These are phyloP conservation scores for Diaporthe citriasiana DNA, from an alignment of 2,329 filamentous ascomycete species.

Conservation along the genomic window DNA sequence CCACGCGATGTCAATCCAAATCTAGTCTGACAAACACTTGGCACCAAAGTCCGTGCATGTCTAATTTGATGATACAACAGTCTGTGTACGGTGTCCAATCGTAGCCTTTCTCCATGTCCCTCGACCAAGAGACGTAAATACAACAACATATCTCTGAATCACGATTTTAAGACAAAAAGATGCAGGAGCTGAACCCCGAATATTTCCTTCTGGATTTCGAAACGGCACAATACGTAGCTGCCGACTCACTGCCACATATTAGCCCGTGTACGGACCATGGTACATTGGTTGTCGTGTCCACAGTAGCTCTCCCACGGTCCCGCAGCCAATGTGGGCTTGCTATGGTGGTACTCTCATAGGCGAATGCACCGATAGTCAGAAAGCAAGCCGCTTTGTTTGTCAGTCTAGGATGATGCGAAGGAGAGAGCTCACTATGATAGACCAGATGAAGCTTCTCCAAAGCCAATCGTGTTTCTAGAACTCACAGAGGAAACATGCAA, in stretches of 20 bases:
- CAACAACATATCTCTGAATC: neutral
- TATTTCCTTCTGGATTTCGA: neutral
- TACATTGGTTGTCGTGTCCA: constrained; percentile 11
- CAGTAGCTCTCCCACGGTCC: constrained; percentile 10
- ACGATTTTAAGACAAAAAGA: neutral
- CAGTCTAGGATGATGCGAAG: constrained; percentile 31
- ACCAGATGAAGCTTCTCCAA: constrained; percentile 17
- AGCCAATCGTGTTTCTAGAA: constrained; percentile 26
- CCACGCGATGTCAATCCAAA: constrained; percentile 3
- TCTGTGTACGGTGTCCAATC: neutral
- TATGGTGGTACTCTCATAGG: neutral
- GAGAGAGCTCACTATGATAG: neutral
- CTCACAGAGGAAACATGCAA: neutral
- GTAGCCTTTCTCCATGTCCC: neutral
- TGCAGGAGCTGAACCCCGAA: neutral
- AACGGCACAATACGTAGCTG: neutral
- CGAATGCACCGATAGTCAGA: neutral
- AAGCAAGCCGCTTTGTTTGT: neutral
- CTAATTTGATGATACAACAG: constrained; percentile 12
- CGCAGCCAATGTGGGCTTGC: no score
- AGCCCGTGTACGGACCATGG: neutral
- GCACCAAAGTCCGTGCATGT: constrained; percentile 12
- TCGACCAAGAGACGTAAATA: neutral
- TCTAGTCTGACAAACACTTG: neutral
- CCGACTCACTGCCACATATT: neutral